Base-by-base conservation (phyloP, 1,284 basidiomycete species). In the Apiotrichum mycotoxinovorans region DNA sequence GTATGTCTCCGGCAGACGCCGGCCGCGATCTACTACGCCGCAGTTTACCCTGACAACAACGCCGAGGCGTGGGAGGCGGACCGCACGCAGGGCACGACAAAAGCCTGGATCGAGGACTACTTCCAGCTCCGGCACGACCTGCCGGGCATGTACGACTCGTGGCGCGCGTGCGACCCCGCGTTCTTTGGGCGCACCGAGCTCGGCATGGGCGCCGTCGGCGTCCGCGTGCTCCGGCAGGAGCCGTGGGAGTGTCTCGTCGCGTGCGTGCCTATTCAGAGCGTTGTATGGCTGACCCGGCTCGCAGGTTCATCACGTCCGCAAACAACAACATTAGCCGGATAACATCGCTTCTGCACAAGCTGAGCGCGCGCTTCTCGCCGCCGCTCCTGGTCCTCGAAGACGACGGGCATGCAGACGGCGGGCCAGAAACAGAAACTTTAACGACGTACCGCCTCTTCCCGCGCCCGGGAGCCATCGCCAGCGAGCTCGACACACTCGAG, bases 301-400 rank as follows among this genome's bases (percentile, higher is more conserved):
- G 10, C 46, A 95, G 93, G 11, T 98, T 98, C 78, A 97, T 99
- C 64, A 98, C 95, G 70, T 97, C 93, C 18, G 91, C 93, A 1
- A 98, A 98, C 71, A 98, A 98, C 74, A 95, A 98, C 68, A 98
- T 97, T 51, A 78, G 84, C 2, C 86, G 93, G 1, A 97, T 96
- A 69, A 88, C 89, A 5, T 88, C 87, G 58, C 92, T 97, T 86
- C 85, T 96, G 37, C 87, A 78, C 58, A 87, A 65, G 78, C 82
- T 60, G 81, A 87, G 52, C 71, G 81, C 76, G 41, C 80, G 86
- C 33, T 94, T 85, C 69, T 88, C 89, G 2, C 80, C 84, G 11
- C 78, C 84, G 11, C 74, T 94, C 5, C 58, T 80, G 4, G 61
- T 65, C 0, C 64, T 79, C 3, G 64, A 69, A n/a, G n/a, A n/a